These are phyloP conservation scores for Pichia inconspicua DNA, from an alignment of 1,139 yeast genomes.

Conservation along the genomic window DNA sequence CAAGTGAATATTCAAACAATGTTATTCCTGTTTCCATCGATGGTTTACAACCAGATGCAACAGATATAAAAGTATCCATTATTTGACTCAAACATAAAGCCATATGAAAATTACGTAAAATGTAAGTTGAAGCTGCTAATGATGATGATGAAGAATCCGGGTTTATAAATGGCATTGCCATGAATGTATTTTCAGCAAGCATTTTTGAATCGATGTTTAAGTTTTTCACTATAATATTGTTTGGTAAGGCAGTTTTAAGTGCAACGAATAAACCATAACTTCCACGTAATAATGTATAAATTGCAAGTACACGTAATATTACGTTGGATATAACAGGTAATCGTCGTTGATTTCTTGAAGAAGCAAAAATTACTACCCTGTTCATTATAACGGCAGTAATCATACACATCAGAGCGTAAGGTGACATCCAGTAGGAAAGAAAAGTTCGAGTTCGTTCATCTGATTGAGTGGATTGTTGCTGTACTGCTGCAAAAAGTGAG, in stretches of 20 bases:
- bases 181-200: constrained; percentile 6
- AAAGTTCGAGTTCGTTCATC: constrained; percentile 22
- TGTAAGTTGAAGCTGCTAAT: constrained; percentile 44
- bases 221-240: constrained; percentile 12
- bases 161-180: constrained; percentile 9
- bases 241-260: constrained; percentile 19
- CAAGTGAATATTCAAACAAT: constrained; percentile 63
- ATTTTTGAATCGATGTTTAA: constrained; percentile 33
- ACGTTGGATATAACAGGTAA: constrained; percentile 25
- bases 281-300: constrained; percentile 25
- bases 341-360: constrained; percentile 39
- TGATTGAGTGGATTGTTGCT: constrained; percentile 25
- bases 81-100: constrained; percentile 57
- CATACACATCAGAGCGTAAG: constrained; percentile 48
- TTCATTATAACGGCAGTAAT: constrained; percentile 58
- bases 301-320: constrained; percentile 23
- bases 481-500: constrained; percentile 24
- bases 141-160: constrained; percentile 20
- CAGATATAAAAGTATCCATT: constrained; percentile 62
- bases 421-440: constrained; percentile 37
- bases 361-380: constrained; percentile 59
- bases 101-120: constrained; percentile 59
- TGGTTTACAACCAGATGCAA: constrained; percentile 51
- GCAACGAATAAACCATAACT: constrained; percentile 26
- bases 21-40: constrained; percentile 64